phyloP scores from a whole-genome alignment of 2,329 filamentous ascomycete genomes.

The Fusarium sp. region DNA sequence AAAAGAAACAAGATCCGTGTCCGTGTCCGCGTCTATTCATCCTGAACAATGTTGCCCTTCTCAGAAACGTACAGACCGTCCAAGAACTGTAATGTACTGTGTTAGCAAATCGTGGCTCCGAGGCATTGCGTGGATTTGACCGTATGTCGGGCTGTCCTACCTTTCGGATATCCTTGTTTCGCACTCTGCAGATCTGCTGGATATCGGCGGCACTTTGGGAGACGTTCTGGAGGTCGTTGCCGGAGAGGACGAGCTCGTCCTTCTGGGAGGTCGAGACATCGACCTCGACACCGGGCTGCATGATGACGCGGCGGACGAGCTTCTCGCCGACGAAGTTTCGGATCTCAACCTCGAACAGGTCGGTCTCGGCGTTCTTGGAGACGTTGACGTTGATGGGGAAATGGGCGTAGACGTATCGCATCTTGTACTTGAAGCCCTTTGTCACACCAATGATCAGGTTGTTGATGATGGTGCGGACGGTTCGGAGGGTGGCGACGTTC shows the following conservation, averaged over 20 bases:
- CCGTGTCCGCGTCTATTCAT: slow-evolving; percentile 65
- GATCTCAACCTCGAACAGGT: slow-evolving; percentile 93
- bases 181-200: slow-evolving; percentile 99
- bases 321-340: slow-evolving; percentile 99
- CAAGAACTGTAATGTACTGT: slow-evolving; percentile 78
- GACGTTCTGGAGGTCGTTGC: slow-evolving; percentile 97
- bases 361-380: slow-evolving; percentile 94
- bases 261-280: slow-evolving; percentile 92
- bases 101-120: slow-evolving; percentile 34
- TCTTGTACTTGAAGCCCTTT: slow-evolving; percentile 99
- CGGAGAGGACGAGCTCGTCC: slow-evolving; percentile 93
- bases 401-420: slow-evolving; percentile 99
- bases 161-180: slow-evolving; percentile 99
- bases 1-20: slow-evolving; percentile 62
- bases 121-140: neutral
- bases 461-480: slow-evolving; percentile 97
- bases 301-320: slow-evolving; percentile 91
- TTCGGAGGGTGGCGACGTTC: slow-evolving; percentile 97
- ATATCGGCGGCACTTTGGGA: slow-evolving; percentile 99
- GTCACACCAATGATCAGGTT: slow-evolving; percentile 99
- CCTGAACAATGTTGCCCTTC: slow-evolving; percentile 92
- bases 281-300: slow-evolving; percentile 91
- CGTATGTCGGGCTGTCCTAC: slow-evolving; percentile 57
- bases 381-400: slow-evolving; percentile 99
- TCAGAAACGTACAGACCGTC: slow-evolving; percentile 99